Evolutionary conservation across 108 stramenopile species (phyloP).

Genomic region (Seminavis robusta): DNA sequence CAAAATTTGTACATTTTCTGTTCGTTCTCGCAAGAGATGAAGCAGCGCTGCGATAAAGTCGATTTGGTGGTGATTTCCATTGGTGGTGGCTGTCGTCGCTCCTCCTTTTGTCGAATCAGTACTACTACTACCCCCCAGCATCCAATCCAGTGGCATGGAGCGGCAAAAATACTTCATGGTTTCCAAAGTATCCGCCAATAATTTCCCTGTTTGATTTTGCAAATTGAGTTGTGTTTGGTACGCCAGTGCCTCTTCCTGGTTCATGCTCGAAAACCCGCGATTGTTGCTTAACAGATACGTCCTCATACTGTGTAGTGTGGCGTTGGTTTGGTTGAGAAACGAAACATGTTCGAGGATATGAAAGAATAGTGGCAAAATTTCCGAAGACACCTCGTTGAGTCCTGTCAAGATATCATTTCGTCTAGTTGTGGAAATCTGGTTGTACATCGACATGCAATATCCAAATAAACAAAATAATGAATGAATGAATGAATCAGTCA

Average conservation of each 20-base stretch:
- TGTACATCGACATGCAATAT: neutral
- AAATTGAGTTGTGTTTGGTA: slow-evolving; percentile 52
- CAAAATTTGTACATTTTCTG: slow-evolving; percentile 53
- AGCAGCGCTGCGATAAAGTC: slow-evolving; percentile 73
- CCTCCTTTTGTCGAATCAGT: slow-evolving; percentile 15
- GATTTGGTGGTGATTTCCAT: too few relatives aligned
- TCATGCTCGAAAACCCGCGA: slow-evolving; percentile 62
- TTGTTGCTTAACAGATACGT: slow-evolving; percentile 53
- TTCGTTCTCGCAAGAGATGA: slow-evolving; percentile 71
- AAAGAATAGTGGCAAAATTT: slow-evolving; percentile 68
- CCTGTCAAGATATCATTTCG: slow-evolving; percentile 87
- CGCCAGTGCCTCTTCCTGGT: slow-evolving; percentile 50
- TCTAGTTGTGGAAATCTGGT: slow-evolving; percentile 75
- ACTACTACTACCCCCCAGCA: slow-evolving; percentile 15
- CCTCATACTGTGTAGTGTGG: slow-evolving; percentile 61
- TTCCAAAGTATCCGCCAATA: slow-evolving; percentile 61
- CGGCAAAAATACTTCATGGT: slow-evolving; percentile 76
- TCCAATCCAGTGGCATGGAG: slow-evolving; percentile 86
- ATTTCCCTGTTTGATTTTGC: slow-evolving; percentile 26
- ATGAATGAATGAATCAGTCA: neutral
- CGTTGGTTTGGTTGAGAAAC: slow-evolving; percentile 43
- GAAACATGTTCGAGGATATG: slow-evolving; percentile 63
- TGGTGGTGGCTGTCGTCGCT: neutral
- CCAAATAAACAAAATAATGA: neutral
- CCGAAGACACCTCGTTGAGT: slow-evolving; percentile 73